Conservation (phyloP, 2,329 filamentous ascomycete genomes). For the Alternaria hordeiaustralica region DNA sequence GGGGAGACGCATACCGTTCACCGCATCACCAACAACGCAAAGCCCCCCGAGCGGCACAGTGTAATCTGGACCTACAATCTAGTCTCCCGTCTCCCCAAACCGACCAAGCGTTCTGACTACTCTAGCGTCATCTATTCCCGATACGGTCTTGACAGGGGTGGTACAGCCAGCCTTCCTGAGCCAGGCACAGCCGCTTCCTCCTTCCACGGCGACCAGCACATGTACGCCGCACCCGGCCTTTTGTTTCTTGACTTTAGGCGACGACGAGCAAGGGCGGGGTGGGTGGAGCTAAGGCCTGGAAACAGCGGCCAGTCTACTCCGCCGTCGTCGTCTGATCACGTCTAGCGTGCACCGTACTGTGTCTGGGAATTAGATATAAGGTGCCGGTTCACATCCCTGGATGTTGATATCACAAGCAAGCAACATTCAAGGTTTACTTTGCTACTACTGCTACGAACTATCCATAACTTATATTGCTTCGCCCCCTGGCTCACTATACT, state of each 20-base stretch:
- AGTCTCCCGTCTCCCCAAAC: background rate
- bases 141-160: conserved; percentile 4
- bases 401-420: background rate
- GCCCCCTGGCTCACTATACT: background rate
- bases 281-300: background rate
- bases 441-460: background rate
- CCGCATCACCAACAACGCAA: background rate
- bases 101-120: background rate
- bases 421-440: background rate
- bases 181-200: conserved; percentile 7
- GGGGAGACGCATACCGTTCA: background rate
- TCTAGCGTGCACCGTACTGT: conserved; percentile 1
- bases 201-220: background rate
- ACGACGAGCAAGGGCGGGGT: background rate
- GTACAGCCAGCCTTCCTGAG: conserved; percentile 1
- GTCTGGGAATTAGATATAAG: conserved; percentile 4
- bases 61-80: background rate
- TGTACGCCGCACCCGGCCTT: background rate
- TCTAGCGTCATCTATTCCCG: background rate
- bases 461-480: background rate
- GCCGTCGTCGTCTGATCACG: conserved; percentile 2
- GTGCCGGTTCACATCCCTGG: background rate
- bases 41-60: background rate
- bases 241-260: conserved; percentile 1
- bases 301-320: background rate